These are phyloP conservation scores for Amylocystis lapponica DNA, from an alignment of 768 basidiomycete species.

Conservation along the genomic window DNA sequence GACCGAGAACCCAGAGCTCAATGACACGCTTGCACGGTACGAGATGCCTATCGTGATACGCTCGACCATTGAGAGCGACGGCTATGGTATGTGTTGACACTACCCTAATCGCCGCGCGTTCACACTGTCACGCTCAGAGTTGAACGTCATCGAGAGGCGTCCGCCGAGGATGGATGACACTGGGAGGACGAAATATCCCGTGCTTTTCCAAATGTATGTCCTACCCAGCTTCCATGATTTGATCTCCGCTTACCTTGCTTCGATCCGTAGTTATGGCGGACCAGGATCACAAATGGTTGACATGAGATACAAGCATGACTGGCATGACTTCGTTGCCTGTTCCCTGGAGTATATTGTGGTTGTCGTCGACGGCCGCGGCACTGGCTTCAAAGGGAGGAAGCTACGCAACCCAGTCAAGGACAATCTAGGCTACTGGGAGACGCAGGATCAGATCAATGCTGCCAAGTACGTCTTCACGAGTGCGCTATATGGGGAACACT, in stretches of 20 bases:
- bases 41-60: slow-evolving; percentile 65
- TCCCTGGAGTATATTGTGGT: slow-evolving; percentile 82
- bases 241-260: background rate
- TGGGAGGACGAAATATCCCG: slow-evolving; percentile 94
- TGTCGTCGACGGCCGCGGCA: slow-evolving; percentile 88
- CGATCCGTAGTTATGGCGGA: slow-evolving; percentile 70
- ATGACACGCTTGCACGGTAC: slow-evolving; percentile 58
- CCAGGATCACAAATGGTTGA: slow-evolving; percentile 80
- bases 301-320: slow-evolving; percentile 63
- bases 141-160: slow-evolving; percentile 87
- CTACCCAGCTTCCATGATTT: slow-evolving; percentile 3
- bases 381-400: slow-evolving; percentile 82
- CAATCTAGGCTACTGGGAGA: slow-evolving; percentile 87
- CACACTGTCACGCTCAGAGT: slow-evolving; percentile 40
- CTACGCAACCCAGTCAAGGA: slow-evolving; percentile 85
- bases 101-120: background rate
- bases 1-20: slow-evolving; percentile 64
- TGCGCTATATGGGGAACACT: slow-evolving; percentile 1
- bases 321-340: slow-evolving; percentile 84
- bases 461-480: slow-evolving; percentile 53
- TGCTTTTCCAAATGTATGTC: slow-evolving; percentile 77
- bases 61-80: slow-evolving; percentile 74
- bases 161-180: slow-evolving; percentile 92
- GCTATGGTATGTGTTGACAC: slow-evolving; percentile 56
- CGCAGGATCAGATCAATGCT: slow-evolving; percentile 82